Evolutionary conservation across 768 basidiomycete genomes (phyloP).

Genomic region (Kwoniella dendrophila): DNA sequence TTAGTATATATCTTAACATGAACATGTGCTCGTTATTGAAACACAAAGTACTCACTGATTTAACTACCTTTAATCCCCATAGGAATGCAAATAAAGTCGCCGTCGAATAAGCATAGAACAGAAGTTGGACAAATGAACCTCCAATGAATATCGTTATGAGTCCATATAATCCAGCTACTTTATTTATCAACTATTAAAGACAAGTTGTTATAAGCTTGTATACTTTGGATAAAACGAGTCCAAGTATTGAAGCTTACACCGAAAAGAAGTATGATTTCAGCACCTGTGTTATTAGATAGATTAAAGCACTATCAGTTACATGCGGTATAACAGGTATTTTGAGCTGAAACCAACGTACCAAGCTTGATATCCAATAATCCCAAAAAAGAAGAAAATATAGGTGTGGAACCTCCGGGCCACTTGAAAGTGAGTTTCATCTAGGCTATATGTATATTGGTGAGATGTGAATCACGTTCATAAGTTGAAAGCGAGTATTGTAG

Average conservation of each 20-base stretch:
- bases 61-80: constrained; percentile 86
- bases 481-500: too few species aligned
- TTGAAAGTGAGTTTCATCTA: constrained; percentile 36
- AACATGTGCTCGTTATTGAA: not conserved
- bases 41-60: constrained; percentile 65
- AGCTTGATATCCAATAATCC: constrained; percentile 91
- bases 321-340: not conserved
- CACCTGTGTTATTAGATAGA: constrained; percentile 59
- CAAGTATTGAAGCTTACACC: constrained; percentile 64
- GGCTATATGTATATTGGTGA: not conserved
- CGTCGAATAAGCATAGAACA: constrained; percentile 90
- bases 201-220: constrained; percentile 17
- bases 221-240: not conserved
- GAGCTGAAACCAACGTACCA: constrained; percentile 55
- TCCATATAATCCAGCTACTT: constrained; percentile 96
- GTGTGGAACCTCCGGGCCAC: constrained; percentile 27
- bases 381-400: constrained; percentile 66
- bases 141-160: constrained; percentile 81
- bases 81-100: constrained; percentile 74
- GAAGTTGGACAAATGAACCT: constrained; percentile 89
- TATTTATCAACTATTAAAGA: constrained; percentile 66
- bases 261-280: constrained; percentile 82
- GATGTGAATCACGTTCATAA: not conserved
- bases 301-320: not conserved
- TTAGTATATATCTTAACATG: not conserved